phyloP scores from a whole-genome alignment of 495 filamentous ascomycete species.

The Immersiella caudata region DNA sequence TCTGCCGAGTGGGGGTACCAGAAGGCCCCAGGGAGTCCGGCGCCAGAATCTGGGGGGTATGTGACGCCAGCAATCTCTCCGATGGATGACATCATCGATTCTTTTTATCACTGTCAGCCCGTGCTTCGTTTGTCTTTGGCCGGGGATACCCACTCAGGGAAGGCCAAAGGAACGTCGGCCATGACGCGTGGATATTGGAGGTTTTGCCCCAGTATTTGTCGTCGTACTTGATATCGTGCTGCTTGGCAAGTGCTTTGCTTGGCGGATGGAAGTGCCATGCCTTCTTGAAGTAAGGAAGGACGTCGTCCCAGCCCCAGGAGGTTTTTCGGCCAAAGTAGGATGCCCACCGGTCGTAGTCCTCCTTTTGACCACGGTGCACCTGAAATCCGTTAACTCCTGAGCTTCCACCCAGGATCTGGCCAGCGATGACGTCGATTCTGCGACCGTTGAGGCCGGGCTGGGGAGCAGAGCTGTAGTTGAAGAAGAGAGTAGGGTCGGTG shows the following conservation, averaged over 20 bases:
- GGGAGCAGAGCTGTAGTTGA: conserved; percentile 21
- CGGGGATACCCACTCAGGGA: conserved; percentile 31
- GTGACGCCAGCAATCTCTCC: conserved; percentile 26
- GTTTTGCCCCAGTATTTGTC: too few species aligned
- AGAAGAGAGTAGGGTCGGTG: not conserved
- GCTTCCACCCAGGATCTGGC: conserved; percentile 46
- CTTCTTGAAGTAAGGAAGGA: not conserved
- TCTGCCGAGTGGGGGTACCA: conserved; percentile 41
- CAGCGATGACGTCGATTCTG: conserved; percentile 30
- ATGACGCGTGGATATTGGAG: too few species aligned
- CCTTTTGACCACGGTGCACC: conserved; percentile 36
- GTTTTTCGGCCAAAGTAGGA: conserved; percentile 33
- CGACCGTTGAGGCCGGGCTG: conserved; percentile 35
- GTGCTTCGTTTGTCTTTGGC: too few species aligned
- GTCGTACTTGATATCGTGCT: conserved; percentile 5
- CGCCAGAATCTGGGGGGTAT: conserved; percentile 30
- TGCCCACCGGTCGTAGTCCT: conserved; percentile 47
- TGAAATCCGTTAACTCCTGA: conserved; percentile 50
- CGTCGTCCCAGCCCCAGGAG: conserved; percentile 35
- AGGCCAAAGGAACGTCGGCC: conserved; percentile 36
- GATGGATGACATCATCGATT: not conserved
- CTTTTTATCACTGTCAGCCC: too few species aligned
- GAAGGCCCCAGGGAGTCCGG: conserved; percentile 36
- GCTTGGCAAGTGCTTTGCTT: not conserved
- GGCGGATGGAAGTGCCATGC: not conserved